A percentile compares a stretch with the other conserved stretches of the same genome.
Evolutionary conservation across 2,329 filamentous ascomycete species (phyloP).

Genomic region (Claviceps paspali): DNA sequence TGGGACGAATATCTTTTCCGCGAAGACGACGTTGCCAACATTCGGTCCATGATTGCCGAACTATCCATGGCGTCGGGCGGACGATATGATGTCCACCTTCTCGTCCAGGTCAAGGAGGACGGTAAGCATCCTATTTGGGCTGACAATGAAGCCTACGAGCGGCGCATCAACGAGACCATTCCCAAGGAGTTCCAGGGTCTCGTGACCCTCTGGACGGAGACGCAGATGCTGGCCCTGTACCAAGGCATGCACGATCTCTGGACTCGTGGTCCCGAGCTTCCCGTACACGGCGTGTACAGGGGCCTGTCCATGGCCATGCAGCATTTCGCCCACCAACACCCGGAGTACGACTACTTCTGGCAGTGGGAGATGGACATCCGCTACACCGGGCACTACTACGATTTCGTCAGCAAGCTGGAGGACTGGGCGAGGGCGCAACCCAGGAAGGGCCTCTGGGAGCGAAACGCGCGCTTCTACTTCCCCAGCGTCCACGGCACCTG

Average conservation of each 20-base stretch:
- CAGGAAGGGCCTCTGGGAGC: conserved; percentile 68
- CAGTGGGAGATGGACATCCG: conserved; percentile 92
- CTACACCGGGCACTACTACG: conserved; percentile 77
- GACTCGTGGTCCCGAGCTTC: conserved; percentile 47
- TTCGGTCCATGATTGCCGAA: conserved; percentile 75
- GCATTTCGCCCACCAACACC: conserved; percentile 76
- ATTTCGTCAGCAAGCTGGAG: conserved; percentile 53
- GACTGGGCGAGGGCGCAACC: conserved; percentile 59
- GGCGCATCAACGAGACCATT: conserved; percentile 50
- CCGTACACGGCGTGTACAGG: conserved; percentile 83
- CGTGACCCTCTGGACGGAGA: conserved; percentile 84
- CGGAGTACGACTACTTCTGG: conserved; percentile 85
- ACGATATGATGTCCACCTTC: conserved; percentile 73
- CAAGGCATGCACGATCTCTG: conserved; percentile 72
- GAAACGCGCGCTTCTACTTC: conserved; percentile 63
- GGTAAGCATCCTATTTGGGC: conserved; percentile 63
- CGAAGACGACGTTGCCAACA: conserved; percentile 64
- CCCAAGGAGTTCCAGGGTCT: conserved; percentile 80
- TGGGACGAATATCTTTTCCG: conserved; percentile 72
- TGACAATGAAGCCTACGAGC: conserved; percentile 51
- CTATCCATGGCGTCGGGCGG: conserved; percentile 66
- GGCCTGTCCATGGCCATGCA: conserved; percentile 90
- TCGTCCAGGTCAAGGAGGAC: conserved; percentile 73
- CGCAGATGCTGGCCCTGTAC: conserved; percentile 83
- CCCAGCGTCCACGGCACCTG: conserved; percentile 62